phyloP scores from a whole-genome alignment of 371 early-diverging fungal species.

The Apophysomyces trapeziformis region DNA sequence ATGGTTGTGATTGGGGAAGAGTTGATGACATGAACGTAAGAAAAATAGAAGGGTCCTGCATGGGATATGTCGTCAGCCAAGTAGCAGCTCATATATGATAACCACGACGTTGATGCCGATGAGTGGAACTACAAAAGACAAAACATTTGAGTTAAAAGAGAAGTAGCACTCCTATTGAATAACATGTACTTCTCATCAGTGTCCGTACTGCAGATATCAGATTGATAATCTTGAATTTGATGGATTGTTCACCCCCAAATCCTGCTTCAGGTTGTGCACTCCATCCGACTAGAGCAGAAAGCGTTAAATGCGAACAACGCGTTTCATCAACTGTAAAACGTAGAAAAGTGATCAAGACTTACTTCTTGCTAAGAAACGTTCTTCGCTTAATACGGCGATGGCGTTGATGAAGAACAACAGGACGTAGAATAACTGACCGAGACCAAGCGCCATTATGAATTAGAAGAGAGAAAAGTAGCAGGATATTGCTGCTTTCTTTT shows the following conservation, averaged over 20 bases:
- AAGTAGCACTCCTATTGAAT: not conserved
- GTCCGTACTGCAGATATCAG: conserved; percentile 93
- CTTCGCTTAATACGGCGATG: conserved; percentile 92
- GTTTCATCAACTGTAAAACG: no score
- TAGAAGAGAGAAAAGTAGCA: conserved; percentile 11
- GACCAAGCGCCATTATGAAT: conserved; percentile 54
- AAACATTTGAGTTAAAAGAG: not conserved
- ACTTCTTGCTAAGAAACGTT: conserved; percentile 94
- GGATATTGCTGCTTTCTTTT: not conserved
- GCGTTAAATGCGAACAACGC: not conserved
- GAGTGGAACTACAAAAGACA: conserved; percentile 72
- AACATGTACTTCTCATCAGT: conserved; percentile 81
- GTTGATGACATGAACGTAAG: not conserved
- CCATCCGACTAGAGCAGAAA: conserved; percentile 56
- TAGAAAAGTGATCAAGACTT: conserved; percentile 27
- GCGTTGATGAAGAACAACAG: conserved; percentile 87
- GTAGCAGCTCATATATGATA: conserved; percentile 83
- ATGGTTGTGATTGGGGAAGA: not conserved
- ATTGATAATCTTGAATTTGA: conserved; percentile 84
- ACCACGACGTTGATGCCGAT: conserved; percentile 82
- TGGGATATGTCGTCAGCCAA: conserved; percentile 59
- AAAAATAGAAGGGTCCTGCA: not conserved
- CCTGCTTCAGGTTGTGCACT: conserved; percentile 69
- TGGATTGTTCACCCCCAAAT: conserved; percentile 71
- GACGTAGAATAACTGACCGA: conserved; percentile 81